These are phyloP conservation scores for Corinectria fuckeliana DNA, from an alignment of 2,329 filamentous ascomycete genomes.

Conservation along the genomic window DNA sequence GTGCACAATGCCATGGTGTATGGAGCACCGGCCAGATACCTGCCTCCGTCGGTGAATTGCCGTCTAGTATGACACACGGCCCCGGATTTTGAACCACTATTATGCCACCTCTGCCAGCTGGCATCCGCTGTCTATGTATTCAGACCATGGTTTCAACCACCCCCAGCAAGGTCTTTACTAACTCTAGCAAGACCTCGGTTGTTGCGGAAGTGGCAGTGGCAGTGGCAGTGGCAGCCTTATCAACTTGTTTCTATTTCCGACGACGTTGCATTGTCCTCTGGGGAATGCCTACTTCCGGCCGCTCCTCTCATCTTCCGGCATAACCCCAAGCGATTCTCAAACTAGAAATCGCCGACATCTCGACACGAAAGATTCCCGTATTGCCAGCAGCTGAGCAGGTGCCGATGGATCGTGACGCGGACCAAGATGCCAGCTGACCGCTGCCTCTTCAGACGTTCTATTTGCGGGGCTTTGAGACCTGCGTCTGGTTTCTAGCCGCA, in stretches of 20 bases:
- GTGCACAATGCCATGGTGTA: background rate
- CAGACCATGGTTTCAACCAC: background rate
- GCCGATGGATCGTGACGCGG: background rate
- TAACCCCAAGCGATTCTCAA: constrained; percentile 1
- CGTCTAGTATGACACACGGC: constrained; percentile 12
- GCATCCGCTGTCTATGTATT: background rate
- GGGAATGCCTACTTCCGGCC: constrained; percentile 14
- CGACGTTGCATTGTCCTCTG: constrained; percentile 10
- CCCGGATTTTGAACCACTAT: constrained; percentile 6
- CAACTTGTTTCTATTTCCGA: constrained; percentile 13
- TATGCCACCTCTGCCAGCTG: constrained; percentile 5
- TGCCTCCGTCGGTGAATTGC: constrained; percentile 11
- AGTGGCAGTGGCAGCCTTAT: constrained; percentile 20
- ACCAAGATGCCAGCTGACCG: background rate
- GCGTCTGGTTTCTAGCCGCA: background rate
- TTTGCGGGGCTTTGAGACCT: background rate
- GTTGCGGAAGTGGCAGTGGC: constrained; percentile 17
- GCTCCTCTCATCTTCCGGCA: background rate
- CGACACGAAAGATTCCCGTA: background rate
- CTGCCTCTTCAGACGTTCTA: background rate
- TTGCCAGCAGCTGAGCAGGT: background rate
- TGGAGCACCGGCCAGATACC: background rate
- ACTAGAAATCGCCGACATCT: background rate
- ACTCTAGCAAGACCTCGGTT: constrained; percentile 3
- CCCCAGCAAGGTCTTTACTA: constrained; percentile 8